phyloP scores from a whole-genome alignment of 805 yeast species.

The Ogataea parapolymorpha region DNA sequence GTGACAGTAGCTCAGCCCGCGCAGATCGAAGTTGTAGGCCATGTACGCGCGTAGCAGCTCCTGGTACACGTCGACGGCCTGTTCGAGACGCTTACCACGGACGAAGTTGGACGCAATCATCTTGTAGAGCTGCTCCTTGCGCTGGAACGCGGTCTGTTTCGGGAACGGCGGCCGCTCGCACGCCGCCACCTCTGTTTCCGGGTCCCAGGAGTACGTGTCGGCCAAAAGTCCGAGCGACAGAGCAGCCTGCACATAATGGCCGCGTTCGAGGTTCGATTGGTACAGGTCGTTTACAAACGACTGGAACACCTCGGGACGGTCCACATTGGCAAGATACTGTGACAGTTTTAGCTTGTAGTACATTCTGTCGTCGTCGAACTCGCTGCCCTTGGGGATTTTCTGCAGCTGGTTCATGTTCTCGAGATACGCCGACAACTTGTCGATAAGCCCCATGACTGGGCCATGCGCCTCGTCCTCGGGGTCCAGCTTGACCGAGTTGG shows the following conservation, averaged over 20 bases:
- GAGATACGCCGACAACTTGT: constrained; percentile 57
- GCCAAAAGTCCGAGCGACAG: constrained; percentile 75
- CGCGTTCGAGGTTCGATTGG: constrained; percentile 55
- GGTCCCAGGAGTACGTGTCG: constrained; percentile 71
- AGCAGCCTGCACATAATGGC: constrained; percentile 78
- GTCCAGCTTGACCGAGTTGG: constrained; percentile 49
- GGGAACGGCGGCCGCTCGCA: constrained; percentile 69
- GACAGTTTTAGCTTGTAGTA: constrained; percentile 74
- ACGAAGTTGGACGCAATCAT: constrained; percentile 67
- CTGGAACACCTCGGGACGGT: constrained; percentile 75
- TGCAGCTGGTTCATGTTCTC: constrained; percentile 63
- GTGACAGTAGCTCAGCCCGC: constrained; percentile 70
- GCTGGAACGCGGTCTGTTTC: constrained; percentile 73
- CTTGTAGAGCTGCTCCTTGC: constrained; percentile 70
- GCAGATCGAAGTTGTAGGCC: constrained; percentile 67
- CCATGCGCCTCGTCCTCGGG: constrained; percentile 61
- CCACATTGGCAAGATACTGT: constrained; percentile 71
- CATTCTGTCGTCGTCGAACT: constrained; percentile 83
- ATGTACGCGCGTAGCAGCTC: constrained; percentile 76
- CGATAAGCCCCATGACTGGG: constrained; percentile 47
- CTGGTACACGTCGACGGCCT: constrained; percentile 74
- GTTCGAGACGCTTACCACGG: constrained; percentile 71
- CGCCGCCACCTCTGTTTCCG: constrained; percentile 50
- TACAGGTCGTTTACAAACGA: constrained; percentile 75
- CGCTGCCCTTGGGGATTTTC: constrained; percentile 75